A percentile compares a stretch with the other conserved stretches of the same genome.
Conservation (phyloP, 805 yeast genomes). For the Barnettozyma pratensis region DNA sequence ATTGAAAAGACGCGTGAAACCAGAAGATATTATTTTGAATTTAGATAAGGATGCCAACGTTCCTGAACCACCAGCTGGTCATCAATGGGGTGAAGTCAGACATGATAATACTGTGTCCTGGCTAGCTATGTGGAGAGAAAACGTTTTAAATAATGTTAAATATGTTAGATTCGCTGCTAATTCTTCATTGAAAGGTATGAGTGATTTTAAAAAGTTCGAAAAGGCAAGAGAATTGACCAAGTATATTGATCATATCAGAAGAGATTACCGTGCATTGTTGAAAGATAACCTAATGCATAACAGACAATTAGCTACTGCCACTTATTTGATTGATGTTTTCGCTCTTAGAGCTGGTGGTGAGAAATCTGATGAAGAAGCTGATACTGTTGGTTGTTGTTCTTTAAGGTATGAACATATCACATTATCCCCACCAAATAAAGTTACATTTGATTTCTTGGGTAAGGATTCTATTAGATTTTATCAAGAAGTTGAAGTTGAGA, state of each 20-base stretch:
- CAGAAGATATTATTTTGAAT: slow-evolving; percentile 86
- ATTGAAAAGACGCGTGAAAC: slow-evolving; percentile 76
- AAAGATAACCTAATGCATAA: slow-evolving; percentile 75
- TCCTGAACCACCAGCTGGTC: slow-evolving; percentile 85
- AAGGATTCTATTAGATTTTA: slow-evolving; percentile 89
- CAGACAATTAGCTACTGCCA: slow-evolving; percentile 91
- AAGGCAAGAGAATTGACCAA: slow-evolving; percentile 81
- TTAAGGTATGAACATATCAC: slow-evolving; percentile 86
- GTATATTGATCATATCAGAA: slow-evolving; percentile 67
- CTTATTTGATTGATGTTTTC: slow-evolving; percentile 84
- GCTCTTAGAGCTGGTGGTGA: slow-evolving; percentile 98
- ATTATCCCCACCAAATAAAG: slow-evolving; percentile 77
- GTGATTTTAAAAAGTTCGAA: slow-evolving; percentile 88
- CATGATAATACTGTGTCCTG: slow-evolving; percentile 91
- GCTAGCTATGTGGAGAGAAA: slow-evolving; percentile 97
- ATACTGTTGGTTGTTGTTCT: slow-evolving; percentile 97
- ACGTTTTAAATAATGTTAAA: slow-evolving; percentile 75
- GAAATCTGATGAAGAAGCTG: slow-evolving; percentile 95
- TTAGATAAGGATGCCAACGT: slow-evolving; percentile 65
- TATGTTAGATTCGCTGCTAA: slow-evolving; percentile 90
- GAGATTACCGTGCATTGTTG: slow-evolving; percentile 65
- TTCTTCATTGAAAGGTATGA: slow-evolving; percentile 85
- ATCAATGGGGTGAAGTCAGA: slow-evolving; percentile 81
- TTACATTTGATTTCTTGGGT: slow-evolving; percentile 90
- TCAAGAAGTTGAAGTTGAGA: slow-evolving; percentile 88